These are phyloP conservation scores for Russula vinacea DNA, from an alignment of 768 basidiomycete genomes.

Conservation along the genomic window DNA sequence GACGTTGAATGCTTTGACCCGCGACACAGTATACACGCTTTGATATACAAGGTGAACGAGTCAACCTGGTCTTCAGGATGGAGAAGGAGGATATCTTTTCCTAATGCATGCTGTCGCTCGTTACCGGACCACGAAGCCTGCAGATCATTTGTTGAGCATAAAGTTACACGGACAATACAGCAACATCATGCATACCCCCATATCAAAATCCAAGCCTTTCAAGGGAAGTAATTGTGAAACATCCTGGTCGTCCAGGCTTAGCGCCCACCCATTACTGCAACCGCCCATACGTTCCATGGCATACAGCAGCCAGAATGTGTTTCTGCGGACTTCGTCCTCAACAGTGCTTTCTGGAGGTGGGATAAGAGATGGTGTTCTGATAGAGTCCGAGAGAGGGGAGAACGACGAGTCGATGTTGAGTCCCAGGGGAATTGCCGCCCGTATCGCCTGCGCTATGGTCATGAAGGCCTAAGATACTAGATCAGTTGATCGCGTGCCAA, in stretches of 20 bases:
- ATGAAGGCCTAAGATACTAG: slow-evolving; percentile 50
- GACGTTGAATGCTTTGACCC: slow-evolving; percentile 61
- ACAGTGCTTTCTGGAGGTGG: slow-evolving; percentile 56
- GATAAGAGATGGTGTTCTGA: slow-evolving; percentile 57
- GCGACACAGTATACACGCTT: slow-evolving; percentile 62
- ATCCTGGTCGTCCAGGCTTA: slow-evolving; percentile 69
- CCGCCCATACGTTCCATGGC: slow-evolving; percentile 64
- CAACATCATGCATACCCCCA: slow-evolving; percentile 47
- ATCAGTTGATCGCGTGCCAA: neutral
- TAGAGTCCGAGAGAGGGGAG: slow-evolving; percentile 58
- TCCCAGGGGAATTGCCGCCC: slow-evolving; percentile 61
- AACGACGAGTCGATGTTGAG: slow-evolving; percentile 68
- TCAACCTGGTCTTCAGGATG: slow-evolving; percentile 65
- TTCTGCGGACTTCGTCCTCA: slow-evolving; percentile 70
- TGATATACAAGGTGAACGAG: slow-evolving; percentile 69
- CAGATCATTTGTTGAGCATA: slow-evolving; percentile 33
- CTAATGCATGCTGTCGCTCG: slow-evolving; percentile 67
- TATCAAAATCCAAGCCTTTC: slow-evolving; percentile 55
- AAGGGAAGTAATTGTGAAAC: slow-evolving; percentile 68
- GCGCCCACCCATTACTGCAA: slow-evolving; percentile 67
- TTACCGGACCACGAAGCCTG: slow-evolving; percentile 48
- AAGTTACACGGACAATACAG: slow-evolving; percentile 2
- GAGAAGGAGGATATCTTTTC: slow-evolving; percentile 53
- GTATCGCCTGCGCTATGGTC: slow-evolving; percentile 53
- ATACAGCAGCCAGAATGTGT: slow-evolving; percentile 73